Evolutionary conservation across 1,284 basidiomycete species (phyloP).

Genomic region (Ceratobasidium sp.): DNA sequence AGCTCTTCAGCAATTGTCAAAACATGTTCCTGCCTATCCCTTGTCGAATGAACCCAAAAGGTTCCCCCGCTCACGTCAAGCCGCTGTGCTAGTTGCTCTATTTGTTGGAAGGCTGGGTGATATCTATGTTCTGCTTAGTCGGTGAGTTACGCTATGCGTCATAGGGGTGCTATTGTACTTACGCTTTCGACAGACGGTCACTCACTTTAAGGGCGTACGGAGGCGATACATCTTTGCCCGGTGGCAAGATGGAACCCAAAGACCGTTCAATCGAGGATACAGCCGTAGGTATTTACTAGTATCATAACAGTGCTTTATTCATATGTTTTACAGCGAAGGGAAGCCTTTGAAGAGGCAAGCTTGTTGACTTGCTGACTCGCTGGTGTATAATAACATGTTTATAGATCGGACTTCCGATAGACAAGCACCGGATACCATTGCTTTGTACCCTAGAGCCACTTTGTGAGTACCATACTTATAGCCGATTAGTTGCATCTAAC

Average conservation of each 20-base stretch:
- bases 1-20: slow-evolving; percentile 18
- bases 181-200: slow-evolving; percentile 65
- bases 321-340: slow-evolving; percentile 65
- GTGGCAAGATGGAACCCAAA: slow-evolving; percentile 76
- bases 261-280: slow-evolving; percentile 79
- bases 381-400: neutral
- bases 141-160: slow-evolving; percentile 59
- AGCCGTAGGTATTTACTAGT: slow-evolving; percentile 64
- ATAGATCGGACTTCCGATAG: slow-evolving; percentile 82
- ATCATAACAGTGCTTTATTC: neutral
- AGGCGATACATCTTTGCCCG: slow-evolving; percentile 85
- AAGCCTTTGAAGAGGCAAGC: slow-evolving; percentile 75
- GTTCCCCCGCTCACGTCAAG: slow-evolving; percentile 65
- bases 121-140: slow-evolving; percentile 80
- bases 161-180: neutral
- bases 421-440: slow-evolving; percentile 72
- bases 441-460: slow-evolving; percentile 81
- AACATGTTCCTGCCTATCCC: slow-evolving; percentile 36
- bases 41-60: slow-evolving; percentile 15
- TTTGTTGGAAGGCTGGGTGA: slow-evolving; percentile 85
- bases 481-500: neutral
- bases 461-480: slow-evolving; percentile 51
- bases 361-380: neutral
- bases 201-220: slow-evolving; percentile 77
- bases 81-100: slow-evolving; percentile 79